A percentile compares a stretch with the other conserved stretches of the same genome.
These are phyloP conservation scores for Capronia americana DNA, from an alignment of 2,329 filamentous ascomycete species.

Conservation along the genomic window DNA sequence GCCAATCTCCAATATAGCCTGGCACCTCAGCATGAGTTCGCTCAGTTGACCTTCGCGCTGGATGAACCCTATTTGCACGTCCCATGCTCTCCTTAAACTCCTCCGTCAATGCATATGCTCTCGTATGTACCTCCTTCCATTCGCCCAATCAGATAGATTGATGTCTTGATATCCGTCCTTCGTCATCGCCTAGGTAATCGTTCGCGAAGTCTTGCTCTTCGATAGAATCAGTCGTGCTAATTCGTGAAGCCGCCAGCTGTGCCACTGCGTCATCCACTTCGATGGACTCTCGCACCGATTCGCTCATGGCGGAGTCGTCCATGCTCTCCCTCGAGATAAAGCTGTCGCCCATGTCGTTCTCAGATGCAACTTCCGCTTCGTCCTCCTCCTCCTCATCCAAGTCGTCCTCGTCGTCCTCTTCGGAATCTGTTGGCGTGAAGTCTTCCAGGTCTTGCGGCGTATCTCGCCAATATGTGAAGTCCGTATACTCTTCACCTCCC, in stretches of 20 bases:
- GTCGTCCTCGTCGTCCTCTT: slow-evolving; percentile 56
- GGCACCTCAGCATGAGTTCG: neutral
- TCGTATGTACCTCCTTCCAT: neutral
- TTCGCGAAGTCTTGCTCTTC: slow-evolving; percentile 42
- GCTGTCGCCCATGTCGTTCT: slow-evolving; percentile 60
- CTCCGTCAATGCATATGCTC: slow-evolving; percentile 1
- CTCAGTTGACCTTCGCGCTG: neutral
- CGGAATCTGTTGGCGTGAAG: slow-evolving; percentile 82
- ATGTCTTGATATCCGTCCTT: slow-evolving; percentile 5
- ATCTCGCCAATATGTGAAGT: slow-evolving; percentile 96
- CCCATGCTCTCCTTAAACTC: neutral
- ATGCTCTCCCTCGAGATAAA: slow-evolving; percentile 62
- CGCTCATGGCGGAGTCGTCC: slow-evolving; percentile 54
- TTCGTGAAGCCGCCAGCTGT: slow-evolving; percentile 25
- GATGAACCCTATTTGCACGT: neutral
- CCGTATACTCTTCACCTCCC: slow-evolving; percentile 92
- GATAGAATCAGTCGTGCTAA: slow-evolving; percentile 13
- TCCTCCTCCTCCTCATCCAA: slow-evolving; percentile 54
- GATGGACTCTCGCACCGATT: slow-evolving; percentile 59
- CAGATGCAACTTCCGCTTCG: slow-evolving; percentile 49
- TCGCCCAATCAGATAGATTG: slow-evolving; percentile 1
- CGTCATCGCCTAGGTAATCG: slow-evolving; percentile 35
- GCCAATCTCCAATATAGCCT: neutral
- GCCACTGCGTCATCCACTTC: slow-evolving; percentile 36
- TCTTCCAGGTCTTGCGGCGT: slow-evolving; percentile 82